A percentile compares a stretch with the other conserved stretches of the same genome.
Evolutionary conservation across 1,139 yeast genomes (phyloP).

Genomic region (Taphrina populina): DNA sequence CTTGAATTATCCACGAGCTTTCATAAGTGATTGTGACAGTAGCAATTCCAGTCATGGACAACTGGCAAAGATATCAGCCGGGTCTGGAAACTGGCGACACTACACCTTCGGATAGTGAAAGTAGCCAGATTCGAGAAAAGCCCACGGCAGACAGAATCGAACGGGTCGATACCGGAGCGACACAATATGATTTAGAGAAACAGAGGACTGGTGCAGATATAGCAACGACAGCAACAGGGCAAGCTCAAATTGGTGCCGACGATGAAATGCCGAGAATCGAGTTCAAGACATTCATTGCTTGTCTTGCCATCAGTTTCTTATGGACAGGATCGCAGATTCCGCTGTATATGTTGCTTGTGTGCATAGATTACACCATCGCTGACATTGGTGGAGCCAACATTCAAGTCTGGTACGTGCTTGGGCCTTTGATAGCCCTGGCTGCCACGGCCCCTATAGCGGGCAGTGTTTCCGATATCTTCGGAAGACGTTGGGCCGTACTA

Average conservation of each 20-base stretch:
- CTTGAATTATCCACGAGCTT: too few relatives aligned
- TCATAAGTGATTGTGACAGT: too few relatives aligned
- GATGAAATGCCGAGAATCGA: conserved; percentile 24
- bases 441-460: conserved; percentile 31
- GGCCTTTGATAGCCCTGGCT: conserved; percentile 25
- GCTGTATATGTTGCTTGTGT: conserved; percentile 22
- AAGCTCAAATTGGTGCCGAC: conserved; percentile 28
- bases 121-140: background rate
- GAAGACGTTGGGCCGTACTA: conserved; percentile 31
- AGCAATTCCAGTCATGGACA: conserved; percentile 21
- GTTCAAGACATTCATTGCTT: conserved; percentile 26
- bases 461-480: conserved; percentile 27
- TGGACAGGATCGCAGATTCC: conserved; percentile 33
- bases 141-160: conserved; percentile 1
- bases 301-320: conserved; percentile 31
- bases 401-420: conserved; percentile 32
- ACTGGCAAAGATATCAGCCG: conserved; percentile 30
- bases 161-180: conserved; percentile 21
- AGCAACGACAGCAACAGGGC: conserved; percentile 25
- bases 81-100: conserved; percentile 21
- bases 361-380: conserved; percentile 27
- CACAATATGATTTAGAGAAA: conserved; percentile 17
- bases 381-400: conserved; percentile 32
- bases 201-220: conserved; percentile 14
- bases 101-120: conserved; percentile 1